These are phyloP conservation scores for Colletotrichum sp. DNA, from an alignment of 2,329 filamentous ascomycete species.

Conservation along the genomic window DNA sequence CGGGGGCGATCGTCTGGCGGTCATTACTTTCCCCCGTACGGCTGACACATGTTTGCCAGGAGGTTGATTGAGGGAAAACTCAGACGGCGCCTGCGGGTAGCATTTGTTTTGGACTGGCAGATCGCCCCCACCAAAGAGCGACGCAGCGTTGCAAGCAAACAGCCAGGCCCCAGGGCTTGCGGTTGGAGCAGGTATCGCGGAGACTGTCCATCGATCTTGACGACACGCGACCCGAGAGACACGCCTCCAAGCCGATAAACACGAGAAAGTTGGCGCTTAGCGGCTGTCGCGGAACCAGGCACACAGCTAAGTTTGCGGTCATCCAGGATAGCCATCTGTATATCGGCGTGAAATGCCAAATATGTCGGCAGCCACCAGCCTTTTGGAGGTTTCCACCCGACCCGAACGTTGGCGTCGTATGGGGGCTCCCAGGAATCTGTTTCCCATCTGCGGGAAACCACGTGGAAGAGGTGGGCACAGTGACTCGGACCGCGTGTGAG, in stretches of 20 bases:
- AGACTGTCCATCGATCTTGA: neutral
- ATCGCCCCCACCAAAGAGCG: neutral
- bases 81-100: neutral
- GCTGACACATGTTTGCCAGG: neutral
- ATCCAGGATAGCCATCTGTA: neutral
- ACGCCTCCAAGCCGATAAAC: neutral
- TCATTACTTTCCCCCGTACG: neutral
- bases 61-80: neutral
- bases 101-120: neutral
- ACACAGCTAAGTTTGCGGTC: neutral
- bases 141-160: neutral
- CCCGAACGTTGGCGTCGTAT: neutral
- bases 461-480: conserved; percentile 10
- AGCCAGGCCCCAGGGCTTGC: neutral
- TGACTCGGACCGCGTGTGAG: neutral
- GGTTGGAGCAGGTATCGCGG: neutral
- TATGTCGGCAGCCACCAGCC: neutral
- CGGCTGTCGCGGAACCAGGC: neutral
- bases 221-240: neutral
- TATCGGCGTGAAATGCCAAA: neutral
- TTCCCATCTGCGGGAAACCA: conserved; percentile 6
- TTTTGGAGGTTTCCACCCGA: neutral
- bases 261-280: neutral
- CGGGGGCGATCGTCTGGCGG: neutral
- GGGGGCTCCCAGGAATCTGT: conserved; percentile 1